Percentiles rank a stretch among this genome's conserved stretches.
Conservation (phyloP, 31 red algal genomes). For the Endocladia muricata region DNA sequence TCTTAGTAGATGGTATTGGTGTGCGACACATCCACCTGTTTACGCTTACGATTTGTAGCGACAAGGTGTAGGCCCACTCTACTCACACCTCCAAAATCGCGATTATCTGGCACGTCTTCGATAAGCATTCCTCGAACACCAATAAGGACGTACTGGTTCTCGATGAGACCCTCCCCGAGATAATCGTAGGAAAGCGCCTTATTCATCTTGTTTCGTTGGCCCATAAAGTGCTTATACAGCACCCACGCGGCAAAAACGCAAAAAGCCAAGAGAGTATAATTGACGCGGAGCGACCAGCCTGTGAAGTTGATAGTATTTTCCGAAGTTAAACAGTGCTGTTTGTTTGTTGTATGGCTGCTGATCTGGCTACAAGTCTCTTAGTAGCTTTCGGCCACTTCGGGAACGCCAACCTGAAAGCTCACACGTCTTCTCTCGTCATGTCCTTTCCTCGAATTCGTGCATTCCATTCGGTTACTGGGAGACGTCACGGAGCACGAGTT, state of each 20-base stretch:
- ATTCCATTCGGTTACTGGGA: not conserved
- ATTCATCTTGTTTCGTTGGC: not conserved
- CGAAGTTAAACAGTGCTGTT: constrained; percentile 10
- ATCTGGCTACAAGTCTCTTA: constrained; percentile 24
- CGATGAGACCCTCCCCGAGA: constrained; percentile 24
- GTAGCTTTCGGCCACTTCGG: constrained; percentile 11
- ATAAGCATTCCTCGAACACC: not conserved
- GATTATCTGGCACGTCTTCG: not conserved
- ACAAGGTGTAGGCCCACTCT: not conserved
- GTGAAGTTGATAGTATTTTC: constrained; percentile 21
- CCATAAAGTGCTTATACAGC: not conserved
- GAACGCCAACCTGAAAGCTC: constrained; percentile 1
- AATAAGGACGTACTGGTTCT: constrained; percentile 5
- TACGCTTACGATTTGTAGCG: not conserved
- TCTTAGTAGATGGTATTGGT: not conserved
- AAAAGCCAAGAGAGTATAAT: constrained; percentile 7
- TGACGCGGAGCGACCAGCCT: constrained; percentile 25
- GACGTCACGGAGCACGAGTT: not conserved
- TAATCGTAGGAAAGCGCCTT: constrained; percentile 9
- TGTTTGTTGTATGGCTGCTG: constrained; percentile 16
- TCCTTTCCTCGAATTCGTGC: constrained; percentile 7
- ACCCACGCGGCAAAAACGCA: constrained; percentile 24
- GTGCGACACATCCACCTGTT: not conserved
- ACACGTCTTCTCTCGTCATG: not conserved
- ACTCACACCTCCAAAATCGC: not conserved